Conservation (phyloP, 164 flowering plant genomes). For the Macadamia tetraphylla region DNA sequence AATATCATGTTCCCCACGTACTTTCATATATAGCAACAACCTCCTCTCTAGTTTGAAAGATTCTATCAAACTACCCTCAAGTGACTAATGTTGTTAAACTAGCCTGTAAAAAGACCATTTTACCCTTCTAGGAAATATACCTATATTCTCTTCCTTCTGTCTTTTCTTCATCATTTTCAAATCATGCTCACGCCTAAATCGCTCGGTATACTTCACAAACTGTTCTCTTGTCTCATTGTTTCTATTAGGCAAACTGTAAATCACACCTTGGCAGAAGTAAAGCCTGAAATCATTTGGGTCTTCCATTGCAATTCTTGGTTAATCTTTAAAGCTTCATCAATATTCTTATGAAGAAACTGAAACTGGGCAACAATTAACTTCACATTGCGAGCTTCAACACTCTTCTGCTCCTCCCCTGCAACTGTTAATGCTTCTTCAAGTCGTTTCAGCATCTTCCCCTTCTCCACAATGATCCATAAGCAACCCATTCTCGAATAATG, state of each 20-base stretch:
- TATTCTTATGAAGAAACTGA: conserved; percentile 67
- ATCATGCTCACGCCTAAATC: no score
- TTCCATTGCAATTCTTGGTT: conserved; percentile 35
- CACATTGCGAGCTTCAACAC: conserved; percentile 58
- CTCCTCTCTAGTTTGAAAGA: no score
- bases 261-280: conserved; percentile 68
- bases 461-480: conserved; percentile 72
- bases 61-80: no score
- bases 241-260: conserved; percentile 44
- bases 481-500: conserved; percentile 69
- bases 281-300: conserved; percentile 79
- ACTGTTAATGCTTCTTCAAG: conserved; percentile 51
- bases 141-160: no score
- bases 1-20: no score
- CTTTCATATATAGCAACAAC: no score
- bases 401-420: conserved; percentile 45
- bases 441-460: conserved; percentile 49
- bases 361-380: conserved; percentile 77
- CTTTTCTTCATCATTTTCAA: no score
- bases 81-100: no score
- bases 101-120: no score
- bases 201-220: conserved; percentile 48
- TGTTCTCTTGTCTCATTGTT: conserved; percentile 40
- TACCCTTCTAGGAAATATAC: no score
- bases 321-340: conserved; percentile 63